phyloP scores from a whole-genome alignment of 805 yeast genomes.

The Candida tallmaniae region DNA sequence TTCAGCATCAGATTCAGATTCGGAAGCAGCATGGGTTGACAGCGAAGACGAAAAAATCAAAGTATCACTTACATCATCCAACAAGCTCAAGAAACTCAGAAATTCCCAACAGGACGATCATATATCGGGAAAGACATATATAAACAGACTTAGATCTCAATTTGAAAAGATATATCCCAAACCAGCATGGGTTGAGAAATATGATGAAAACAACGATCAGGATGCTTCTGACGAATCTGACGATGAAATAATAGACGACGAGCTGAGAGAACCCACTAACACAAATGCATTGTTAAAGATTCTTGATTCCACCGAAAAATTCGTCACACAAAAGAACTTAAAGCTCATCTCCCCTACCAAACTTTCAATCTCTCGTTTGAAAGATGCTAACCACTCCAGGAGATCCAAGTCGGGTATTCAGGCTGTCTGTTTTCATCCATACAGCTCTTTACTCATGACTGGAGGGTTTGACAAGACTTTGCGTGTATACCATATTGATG shows the following conservation, averaged over 20 bases:
- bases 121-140: conserved; percentile 58
- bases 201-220: conserved; percentile 20
- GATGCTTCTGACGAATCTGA: conserved; percentile 25
- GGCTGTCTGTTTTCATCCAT: conserved; percentile 77
- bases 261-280: conserved; percentile 16
- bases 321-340: conserved; percentile 39
- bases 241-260: conserved; percentile 17
- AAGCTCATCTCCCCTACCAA: conserved; percentile 64
- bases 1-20: conserved; percentile 24
- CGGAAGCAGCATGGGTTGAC: conserved; percentile 66
- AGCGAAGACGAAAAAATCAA: conserved; percentile 79
- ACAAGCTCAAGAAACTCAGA: conserved; percentile 69
- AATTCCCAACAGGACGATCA: conserved; percentile 47
- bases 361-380: conserved; percentile 74
- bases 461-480: conserved; percentile 92
- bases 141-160: conserved; percentile 65
- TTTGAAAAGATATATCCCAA: conserved; percentile 69
- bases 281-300: conserved; percentile 30
- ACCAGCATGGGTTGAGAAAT: conserved; percentile 70
- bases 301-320: conserved; percentile 30
- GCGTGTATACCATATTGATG: conserved; percentile 86
- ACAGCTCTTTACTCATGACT: conserved; percentile 76
- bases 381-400: conserved; percentile 76
- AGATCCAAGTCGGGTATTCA: conserved; percentile 80
- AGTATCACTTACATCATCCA: conserved; percentile 55